Evolutionary conservation across 1,139 yeast species (phyloP).

Genomic region (Saccharomyces uvarum): DNA sequence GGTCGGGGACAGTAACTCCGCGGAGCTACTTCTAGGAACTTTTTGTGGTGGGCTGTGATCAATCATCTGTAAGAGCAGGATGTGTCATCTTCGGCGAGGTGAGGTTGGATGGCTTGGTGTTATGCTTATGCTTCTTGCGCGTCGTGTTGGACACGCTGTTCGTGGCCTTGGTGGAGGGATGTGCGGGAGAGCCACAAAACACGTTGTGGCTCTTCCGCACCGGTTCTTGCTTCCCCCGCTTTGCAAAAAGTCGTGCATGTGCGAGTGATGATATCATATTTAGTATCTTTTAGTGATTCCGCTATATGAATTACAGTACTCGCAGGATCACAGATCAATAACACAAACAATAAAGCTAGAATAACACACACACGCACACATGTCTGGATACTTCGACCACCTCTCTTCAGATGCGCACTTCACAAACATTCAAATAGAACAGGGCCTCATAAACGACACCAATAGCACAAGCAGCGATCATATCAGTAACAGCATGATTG

Average conservation of each 20-base stretch:
- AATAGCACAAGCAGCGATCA: background rate
- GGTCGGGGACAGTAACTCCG: background rate
- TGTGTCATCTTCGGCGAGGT: background rate
- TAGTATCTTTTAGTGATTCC: background rate
- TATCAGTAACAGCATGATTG: background rate
- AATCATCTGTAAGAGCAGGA: background rate
- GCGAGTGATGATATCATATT: background rate
- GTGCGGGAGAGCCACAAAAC: background rate
- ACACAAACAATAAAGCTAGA: background rate
- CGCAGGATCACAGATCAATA: background rate
- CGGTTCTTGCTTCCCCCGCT: background rate
- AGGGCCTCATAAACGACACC: background rate
- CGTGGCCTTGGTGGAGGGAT: background rate
- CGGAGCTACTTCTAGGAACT: background rate
- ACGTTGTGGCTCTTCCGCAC: background rate
- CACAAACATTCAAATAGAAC: background rate
- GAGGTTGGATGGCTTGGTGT: background rate
- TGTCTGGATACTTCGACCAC: background rate
- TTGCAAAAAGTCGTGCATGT: background rate
- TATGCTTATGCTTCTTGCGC: background rate
- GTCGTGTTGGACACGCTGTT: background rate
- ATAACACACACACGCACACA: background rate
- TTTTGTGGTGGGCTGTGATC: background rate
- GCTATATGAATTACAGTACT: background rate
- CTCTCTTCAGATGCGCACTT: background rate